phyloP scores from a whole-genome alignment of 192 early-diverging fungal genomes.

The Backusella tuberculispora region DNA sequence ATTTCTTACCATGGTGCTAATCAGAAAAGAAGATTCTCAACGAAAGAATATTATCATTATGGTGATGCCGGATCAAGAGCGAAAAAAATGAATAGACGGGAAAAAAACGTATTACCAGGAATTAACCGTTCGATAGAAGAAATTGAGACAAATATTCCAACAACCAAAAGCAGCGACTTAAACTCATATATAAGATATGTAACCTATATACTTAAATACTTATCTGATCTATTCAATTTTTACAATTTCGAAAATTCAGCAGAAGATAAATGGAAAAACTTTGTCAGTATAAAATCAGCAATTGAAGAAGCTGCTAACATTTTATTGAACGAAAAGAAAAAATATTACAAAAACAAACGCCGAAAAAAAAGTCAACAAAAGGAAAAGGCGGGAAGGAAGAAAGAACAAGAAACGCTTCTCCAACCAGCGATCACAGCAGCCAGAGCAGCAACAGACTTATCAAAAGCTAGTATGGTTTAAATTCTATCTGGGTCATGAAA shows the following conservation, averaged over 20 bases:
- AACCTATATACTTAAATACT: background rate
- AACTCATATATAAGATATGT: background rate
- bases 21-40: background rate
- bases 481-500: no score
- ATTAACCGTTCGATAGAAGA: no score
- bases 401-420: no score
- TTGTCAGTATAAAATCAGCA: background rate
- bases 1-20: background rate
- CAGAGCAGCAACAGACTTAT: background rate
- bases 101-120: no score
- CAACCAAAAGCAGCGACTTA: background rate
- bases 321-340: background rate
- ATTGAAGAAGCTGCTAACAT: background rate
- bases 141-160: background rate
- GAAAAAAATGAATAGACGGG: no score
- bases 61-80: no score
- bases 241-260: no score
- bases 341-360: constrained; percentile 16
- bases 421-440: background rate
- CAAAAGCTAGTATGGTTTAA: no score
- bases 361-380: background rate
- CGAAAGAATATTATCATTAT: no score
- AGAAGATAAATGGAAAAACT: no score
- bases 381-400: background rate
- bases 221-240: background rate